Percentiles rank a stretch among this genome's conserved stretches.
Conservation (phyloP, 306 rosid species). For the Purshia tridentata region DNA sequence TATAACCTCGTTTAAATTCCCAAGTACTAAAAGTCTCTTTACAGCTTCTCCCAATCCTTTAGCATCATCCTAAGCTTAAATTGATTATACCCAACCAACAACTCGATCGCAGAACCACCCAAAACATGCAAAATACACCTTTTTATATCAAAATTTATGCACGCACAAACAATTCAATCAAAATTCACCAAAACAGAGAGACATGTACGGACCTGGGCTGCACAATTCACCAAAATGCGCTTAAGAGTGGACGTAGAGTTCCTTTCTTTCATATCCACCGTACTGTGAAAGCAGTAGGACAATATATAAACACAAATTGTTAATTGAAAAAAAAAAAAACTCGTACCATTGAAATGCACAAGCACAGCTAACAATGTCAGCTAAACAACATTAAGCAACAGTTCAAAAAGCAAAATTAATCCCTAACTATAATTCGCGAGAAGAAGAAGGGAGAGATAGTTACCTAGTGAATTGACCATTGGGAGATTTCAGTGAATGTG, state of each 20-base stretch:
- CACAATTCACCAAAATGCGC: slow-evolving; percentile 71
- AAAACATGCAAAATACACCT: not conserved
- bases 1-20: not conserved
- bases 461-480: slow-evolving; percentile 6
- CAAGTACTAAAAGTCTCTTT: not conserved
- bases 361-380: not conserved
- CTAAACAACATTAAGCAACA: not conserved
- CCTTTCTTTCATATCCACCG: slow-evolving; percentile 76
- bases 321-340: not conserved
- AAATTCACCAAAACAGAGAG: not conserved
- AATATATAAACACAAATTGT: not conserved
- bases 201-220: slow-evolving; percentile 66
- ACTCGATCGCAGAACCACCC: not conserved
- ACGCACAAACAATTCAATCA: not conserved
- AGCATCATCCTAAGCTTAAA: not conserved
- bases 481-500: not conserved
- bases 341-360: not conserved
- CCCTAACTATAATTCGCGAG: not conserved
- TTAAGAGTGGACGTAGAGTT: slow-evolving; percentile 59
- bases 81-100: not conserved
- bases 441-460: not conserved
- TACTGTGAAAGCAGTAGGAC: slow-evolving; percentile 15
- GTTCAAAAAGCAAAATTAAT: not conserved
- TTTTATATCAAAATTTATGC: not conserved
- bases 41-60: not conserved